phyloP scores from a whole-genome alignment of 2,329 filamentous ascomycete genomes.

The Fusarium sublunatum region DNA sequence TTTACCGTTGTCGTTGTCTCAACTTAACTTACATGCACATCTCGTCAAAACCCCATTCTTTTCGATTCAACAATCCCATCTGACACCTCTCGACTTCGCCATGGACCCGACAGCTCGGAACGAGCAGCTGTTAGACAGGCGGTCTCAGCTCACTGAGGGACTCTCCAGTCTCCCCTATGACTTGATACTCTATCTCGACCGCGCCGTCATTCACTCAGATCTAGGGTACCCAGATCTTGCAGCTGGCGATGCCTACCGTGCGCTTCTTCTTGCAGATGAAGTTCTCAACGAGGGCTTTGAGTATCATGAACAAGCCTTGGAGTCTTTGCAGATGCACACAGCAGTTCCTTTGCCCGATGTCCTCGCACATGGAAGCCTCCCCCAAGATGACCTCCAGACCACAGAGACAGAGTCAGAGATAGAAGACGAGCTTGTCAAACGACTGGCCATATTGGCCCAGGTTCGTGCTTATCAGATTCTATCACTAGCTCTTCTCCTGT shows the following conservation, averaged over 20 bases:
- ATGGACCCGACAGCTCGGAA: constrained; percentile 54
- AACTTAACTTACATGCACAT: constrained; percentile 11
- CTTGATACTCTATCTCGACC: constrained; percentile 72
- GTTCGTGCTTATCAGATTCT: constrained; percentile 70
- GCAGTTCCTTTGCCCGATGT: constrained; percentile 57
- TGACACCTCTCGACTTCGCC: background rate
- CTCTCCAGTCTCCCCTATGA: constrained; percentile 68
- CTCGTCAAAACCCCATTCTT: background rate
- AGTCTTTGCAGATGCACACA: constrained; percentile 57
- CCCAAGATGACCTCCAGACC: constrained; percentile 50
- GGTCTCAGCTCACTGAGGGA: constrained; percentile 67
- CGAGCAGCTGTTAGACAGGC: constrained; percentile 63
- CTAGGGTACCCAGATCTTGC: constrained; percentile 92
- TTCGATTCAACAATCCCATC: background rate
- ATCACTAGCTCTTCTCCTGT: constrained; percentile 68
- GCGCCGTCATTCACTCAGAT: constrained; percentile 76
- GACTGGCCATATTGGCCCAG: constrained; percentile 63
- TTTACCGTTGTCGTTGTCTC: background rate
- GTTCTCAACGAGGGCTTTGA: constrained; percentile 82
- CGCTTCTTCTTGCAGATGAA: constrained; percentile 87
- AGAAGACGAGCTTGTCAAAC: constrained; percentile 49
- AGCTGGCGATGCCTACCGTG: constrained; percentile 88
- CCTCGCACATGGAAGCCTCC: constrained; percentile 58
- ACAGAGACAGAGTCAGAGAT: constrained; percentile 50
- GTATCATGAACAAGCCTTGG: constrained; percentile 76